Evolutionary conservation across 2,329 filamentous ascomycete genomes (phyloP), one percentile per base, ranked within the genome.

Genomic region (Aspergillus clavatus): DNA sequence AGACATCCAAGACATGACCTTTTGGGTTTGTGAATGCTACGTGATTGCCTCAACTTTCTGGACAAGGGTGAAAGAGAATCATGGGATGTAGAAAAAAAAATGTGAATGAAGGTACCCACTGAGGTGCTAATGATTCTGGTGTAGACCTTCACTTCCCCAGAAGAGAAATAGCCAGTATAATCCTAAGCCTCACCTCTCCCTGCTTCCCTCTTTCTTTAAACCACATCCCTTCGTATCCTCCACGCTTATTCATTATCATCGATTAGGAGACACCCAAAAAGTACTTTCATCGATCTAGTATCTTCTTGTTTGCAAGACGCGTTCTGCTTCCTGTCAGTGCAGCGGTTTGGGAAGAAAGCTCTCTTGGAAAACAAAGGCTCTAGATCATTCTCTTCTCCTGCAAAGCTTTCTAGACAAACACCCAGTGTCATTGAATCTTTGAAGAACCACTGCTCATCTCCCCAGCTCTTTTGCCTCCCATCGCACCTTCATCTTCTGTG

Each of bases 111-210:
- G 16, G 8, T 11, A 3, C 19, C 16, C 14, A 3, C 10, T 4
- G n/a, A 11, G 10, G 14, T 5, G 10, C 16, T 4, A 3, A 29
- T 31, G 8, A 33, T 10, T 16, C 3, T 8, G 18, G 29, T 8
- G 18, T 16, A 33, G 29, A 35, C 26, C 23, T 28, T 48, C 33
- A 22, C 41, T 40, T 40, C 41, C 23, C 31, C 36, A 14, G 24
- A n/a, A 11, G 12, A 21, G 7, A 22, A 29, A 24, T 6, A 24
- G n/a, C 39, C 24, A 23, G 8, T 26, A 38, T n/a, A n/a, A 16
- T 38, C 29, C 24, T 33, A 23, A 35, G 8, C n/a, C 37, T 31
- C 19, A 37, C 23, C 28, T 40, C 24, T 31, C 27, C 33, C 42
- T 23, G n/a, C 35, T 19, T 41, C 27, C 7, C 23, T 36, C 27